Percentiles rank a stretch among this genome's conserved stretches.
Evolutionary conservation across 495 filamentous ascomycete genomes (phyloP).

Genomic region (Wilcoxina mikolae): DNA sequence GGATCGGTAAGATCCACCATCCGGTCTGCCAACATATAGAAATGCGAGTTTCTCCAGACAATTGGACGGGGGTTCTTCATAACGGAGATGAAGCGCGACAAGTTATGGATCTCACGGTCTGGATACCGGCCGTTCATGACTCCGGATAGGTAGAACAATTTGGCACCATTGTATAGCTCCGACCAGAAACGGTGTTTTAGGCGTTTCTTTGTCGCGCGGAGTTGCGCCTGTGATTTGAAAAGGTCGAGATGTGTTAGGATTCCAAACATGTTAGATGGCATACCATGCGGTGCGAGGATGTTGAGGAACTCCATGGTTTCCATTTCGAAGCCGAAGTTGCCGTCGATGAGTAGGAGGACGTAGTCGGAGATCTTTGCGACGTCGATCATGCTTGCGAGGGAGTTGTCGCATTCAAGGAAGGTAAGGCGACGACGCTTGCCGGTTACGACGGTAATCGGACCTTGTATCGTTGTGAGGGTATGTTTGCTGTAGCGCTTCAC

Average conservation of each 20-base stretch:
- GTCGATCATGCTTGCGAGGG: slow-evolving; percentile 90
- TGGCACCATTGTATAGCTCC: slow-evolving; percentile 90
- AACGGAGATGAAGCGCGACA: slow-evolving; percentile 84
- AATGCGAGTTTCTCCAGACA: slow-evolving; percentile 92
- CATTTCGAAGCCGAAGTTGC: slow-evolving; percentile 98
- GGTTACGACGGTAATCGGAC: slow-evolving; percentile 87
- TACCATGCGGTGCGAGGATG: slow-evolving; percentile 71
- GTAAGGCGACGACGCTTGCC: slow-evolving; percentile 85
- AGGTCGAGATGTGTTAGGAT: slow-evolving; percentile 92
- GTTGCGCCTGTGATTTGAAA: slow-evolving; percentile 77
- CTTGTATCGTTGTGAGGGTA: slow-evolving; percentile 71
- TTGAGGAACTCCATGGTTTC: slow-evolving; percentile 99
- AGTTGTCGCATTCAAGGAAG: slow-evolving; percentile 90
- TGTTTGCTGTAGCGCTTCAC: slow-evolving; percentile 93
- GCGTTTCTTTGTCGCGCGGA: slow-evolving; percentile 85
- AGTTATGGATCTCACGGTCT: slow-evolving; percentile 88
- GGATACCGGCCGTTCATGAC: slow-evolving; percentile 94
- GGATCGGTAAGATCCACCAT: slow-evolving; percentile 91
- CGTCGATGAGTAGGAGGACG: slow-evolving; percentile 92
- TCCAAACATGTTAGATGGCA: slow-evolving; percentile 97
- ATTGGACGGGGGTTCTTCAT: slow-evolving; percentile 97
- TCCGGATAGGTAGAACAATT: slow-evolving; percentile 89
- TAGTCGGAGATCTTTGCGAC: slow-evolving; percentile 93
- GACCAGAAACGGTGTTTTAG: slow-evolving; percentile 93
- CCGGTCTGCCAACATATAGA: slow-evolving; percentile 82